Conservation (phyloP, 1,139 yeast genomes). For the Kurtzmaniella quercitrusa region DNA sequence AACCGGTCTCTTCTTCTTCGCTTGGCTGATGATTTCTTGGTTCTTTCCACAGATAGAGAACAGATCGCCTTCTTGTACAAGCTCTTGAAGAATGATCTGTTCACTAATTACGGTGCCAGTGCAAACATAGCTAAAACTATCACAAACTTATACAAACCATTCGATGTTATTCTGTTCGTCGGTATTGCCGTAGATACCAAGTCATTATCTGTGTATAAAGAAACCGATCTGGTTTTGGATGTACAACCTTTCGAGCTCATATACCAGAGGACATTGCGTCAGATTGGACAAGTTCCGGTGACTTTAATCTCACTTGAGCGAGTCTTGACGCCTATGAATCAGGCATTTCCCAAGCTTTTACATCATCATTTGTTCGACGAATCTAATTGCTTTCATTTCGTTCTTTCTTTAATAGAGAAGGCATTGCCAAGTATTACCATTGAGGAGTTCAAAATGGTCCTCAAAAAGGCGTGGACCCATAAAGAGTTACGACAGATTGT, state of each 20-base stretch:
- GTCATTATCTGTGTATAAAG: conserved; percentile 13
- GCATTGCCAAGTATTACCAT: neutral
- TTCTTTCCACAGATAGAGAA: conserved; percentile 44
- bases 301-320: neutral
- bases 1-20: conserved; percentile 46
- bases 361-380: conserved; percentile 1
- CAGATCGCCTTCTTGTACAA: conserved; percentile 17
- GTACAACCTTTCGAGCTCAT: conserved; percentile 14
- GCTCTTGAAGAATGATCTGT: conserved; percentile 26
- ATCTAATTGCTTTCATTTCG: neutral
- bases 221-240: conserved; percentile 9
- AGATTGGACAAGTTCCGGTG: conserved; percentile 6
- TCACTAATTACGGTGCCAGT: conserved; percentile 54
- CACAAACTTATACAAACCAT: conserved; percentile 10
- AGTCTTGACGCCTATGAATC: neutral
- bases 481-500: neutral
- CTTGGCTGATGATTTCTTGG: conserved; percentile 81
- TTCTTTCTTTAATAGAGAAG: neutral
- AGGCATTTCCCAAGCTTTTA: neutral
- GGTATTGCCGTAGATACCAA: conserved; percentile 26
- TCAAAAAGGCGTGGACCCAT: neutral
- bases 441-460: neutral
- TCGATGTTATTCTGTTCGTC: conserved; percentile 19
- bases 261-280: conserved; percentile 10
- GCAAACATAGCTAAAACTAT: conserved; percentile 56